Percentiles rank a stretch among this genome's conserved stretches.
These are phyloP conservation scores for Protomyces arabidopsidicola DNA, from an alignment of 1,139 yeast genomes.

Conservation along the genomic window DNA sequence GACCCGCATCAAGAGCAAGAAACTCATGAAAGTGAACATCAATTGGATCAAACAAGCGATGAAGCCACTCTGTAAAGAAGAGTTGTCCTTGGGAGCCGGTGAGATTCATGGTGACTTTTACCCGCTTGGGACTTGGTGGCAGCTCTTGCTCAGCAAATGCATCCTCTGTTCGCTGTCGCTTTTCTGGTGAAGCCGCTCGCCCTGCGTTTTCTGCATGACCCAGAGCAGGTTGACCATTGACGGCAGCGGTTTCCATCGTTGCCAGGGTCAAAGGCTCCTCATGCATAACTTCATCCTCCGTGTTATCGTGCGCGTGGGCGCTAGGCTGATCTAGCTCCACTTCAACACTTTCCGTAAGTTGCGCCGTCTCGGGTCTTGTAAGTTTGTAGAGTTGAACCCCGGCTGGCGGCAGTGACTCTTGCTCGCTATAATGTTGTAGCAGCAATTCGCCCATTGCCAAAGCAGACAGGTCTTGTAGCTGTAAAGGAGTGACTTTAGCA, in stretches of 20 bases:
- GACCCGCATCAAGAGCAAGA: not conserved
- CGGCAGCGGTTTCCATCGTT: not conserved
- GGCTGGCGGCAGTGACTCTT: not conserved
- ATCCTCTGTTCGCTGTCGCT: not conserved
- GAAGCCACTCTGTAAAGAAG: slow-evolving; percentile 6
- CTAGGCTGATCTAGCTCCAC: not conserved
- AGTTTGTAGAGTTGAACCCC: not conserved
- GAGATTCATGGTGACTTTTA: not conserved
- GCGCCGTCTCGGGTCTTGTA: not conserved
- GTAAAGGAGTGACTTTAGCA: not conserved
- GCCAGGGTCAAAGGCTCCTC: not conserved
- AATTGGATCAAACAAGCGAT: not conserved
- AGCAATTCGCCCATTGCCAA: not conserved
- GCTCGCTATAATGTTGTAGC: not conserved
- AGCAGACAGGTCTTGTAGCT: not conserved
- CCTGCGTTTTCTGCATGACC: not conserved
- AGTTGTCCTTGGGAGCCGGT: not conserved
- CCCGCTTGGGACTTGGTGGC: not conserved
- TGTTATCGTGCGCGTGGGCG: not conserved
- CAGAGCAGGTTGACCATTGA: not conserved
- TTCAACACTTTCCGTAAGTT: not conserved
- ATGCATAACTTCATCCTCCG: not conserved
- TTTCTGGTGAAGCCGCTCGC: not conserved
- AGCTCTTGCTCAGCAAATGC: not conserved
- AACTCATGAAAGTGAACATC: not conserved